Evolutionary conservation across 768 basidiomycete species (phyloP).

Genomic region (Tulasnella sp.): DNA sequence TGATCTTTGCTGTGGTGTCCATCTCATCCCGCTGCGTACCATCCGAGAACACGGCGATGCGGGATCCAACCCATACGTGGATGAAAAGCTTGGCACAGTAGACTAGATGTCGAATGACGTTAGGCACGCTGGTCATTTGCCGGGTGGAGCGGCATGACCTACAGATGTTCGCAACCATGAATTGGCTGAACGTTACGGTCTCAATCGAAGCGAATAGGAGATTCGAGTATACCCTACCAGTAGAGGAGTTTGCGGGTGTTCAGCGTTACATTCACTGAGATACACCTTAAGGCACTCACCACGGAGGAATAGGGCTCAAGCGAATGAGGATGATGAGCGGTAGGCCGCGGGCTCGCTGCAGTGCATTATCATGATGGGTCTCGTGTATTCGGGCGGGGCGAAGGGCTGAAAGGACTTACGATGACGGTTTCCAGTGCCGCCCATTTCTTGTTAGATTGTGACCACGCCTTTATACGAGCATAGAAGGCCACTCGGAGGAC

Average conservation of each 20-base stretch:
- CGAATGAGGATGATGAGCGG: constrained; percentile 75
- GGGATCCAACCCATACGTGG: constrained; percentile 68
- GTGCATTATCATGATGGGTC: no score
- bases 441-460: constrained; percentile 58
- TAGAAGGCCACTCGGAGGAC: constrained; percentile 49
- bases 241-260: no score
- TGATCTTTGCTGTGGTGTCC: constrained; percentile 61
- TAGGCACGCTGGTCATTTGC: neutral
- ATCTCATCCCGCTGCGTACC: constrained; percentile 60
- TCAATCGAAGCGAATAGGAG: constrained; percentile 55
- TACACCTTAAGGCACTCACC: neutral
- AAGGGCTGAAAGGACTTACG: constrained; percentile 32
- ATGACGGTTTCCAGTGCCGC: constrained; percentile 64
- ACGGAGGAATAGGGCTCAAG: constrained; percentile 67
- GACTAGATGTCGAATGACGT: constrained; percentile 26
- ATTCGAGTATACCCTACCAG: constrained; percentile 68
- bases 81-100: constrained; percentile 61
- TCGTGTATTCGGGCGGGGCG: no score
- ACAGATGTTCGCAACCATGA: constrained; percentile 52
- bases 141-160: no score
- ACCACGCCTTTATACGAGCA: constrained; percentile 45
- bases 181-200: constrained; percentile 64
- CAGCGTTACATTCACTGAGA: neutral
- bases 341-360: constrained; percentile 58
- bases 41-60: constrained; percentile 62